Base-by-base conservation (phyloP, 306 rosid species). In the Leucaena leucocephala region DNA sequence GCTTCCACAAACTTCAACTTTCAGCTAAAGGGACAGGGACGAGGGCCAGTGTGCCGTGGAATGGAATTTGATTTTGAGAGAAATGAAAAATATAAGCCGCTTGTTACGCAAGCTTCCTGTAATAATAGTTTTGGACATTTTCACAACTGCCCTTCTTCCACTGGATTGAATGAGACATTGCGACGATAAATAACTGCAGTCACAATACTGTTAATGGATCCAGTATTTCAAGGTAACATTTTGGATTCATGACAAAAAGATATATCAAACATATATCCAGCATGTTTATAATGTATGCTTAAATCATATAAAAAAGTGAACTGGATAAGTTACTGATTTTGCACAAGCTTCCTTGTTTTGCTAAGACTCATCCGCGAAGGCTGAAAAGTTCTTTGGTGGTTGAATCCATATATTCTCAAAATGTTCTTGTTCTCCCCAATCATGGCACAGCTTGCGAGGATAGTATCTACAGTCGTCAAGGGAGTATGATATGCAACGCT, bases 401-500 rank as follows among this genome's bases (percentile, higher is more conserved):
- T 93, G 94, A 74, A 93, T 82, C 97, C 97, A 93, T 65, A 93
- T 88, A 76, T 84, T 89, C 76, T 88, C 91, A 19, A 89, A 93
- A 39, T 93, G 93, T 76, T 91, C 92, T 87, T 85, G 92, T 75
- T 91, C 96, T 75, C 93, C 97, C 94, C 98, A 93, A 63, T 93
- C 97, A 87, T 91, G 85, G 71, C 85, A 91, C 81, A 88, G 90
- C 87, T 93, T 93, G 44, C 92, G 93, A 63, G 98, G 97, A 73
- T 88, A 91, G 86, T 91, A 93, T 78, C 94, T 87, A 74, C 19
- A 68, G 62, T 85, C 85, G 13, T 86, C 87, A 13, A 93, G 87
- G 22, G 97, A 93, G 87, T 84, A 91, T 44, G 96, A 91, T 82
- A 93, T 87, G 83, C 98, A 91, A 0, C 94, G 85, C 76, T 88